Base-by-base conservation (phyloP, 108 stramenopile species). In the Asterionellopsis glacialis region DNA sequence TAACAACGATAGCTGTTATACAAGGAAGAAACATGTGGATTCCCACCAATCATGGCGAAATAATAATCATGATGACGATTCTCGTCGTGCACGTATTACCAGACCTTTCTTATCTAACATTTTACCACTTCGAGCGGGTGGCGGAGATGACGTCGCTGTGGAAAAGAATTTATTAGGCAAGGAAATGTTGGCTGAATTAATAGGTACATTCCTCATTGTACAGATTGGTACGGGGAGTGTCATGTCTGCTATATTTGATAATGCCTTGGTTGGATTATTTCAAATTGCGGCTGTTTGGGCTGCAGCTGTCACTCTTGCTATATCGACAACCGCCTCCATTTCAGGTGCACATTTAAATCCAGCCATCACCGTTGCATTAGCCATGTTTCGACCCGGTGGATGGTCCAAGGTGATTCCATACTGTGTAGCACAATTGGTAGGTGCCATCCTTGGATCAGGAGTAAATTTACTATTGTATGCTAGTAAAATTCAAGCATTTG, bases 321-420 rank as follows among this genome's bases (percentile, higher is more conserved):
- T 85, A 63, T 50, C 59, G 21, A 64, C 75, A 9, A 74, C 79
- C 7, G 79, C 69, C 13, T 40, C 45, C 22, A 71, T 77, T 52
- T 72, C 70, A 9, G 76, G 76, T 16, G 76, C 76, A 14, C 59
- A 79, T 51, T 56, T 84, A 40, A 84, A 84, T 67, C 83, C 83
- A 21, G 81, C 76, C n/a, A 51, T 77, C 18, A 59, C 75, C 16
- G 0, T 77, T 1, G 64, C 79, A 9, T 78, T 84, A 54, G 68
- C 71, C 1, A 16, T 75, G 11, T 11, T 80, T 13, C 59, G 83
- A 54, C 72, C 53, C 22, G 51, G 22, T 1, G 68, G 54, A 10
- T 57, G 54, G 60, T 40, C 15, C 25, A 72, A 84, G 51, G 72
- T 80, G 7, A 0, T 80, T 44, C 76, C 76, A 0, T 84, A 74